Evolutionary conservation across 305 asterid genomes (phyloP), one percentile per base, ranked within the genome.

Genomic region (Caryopteris hybrid): DNA sequence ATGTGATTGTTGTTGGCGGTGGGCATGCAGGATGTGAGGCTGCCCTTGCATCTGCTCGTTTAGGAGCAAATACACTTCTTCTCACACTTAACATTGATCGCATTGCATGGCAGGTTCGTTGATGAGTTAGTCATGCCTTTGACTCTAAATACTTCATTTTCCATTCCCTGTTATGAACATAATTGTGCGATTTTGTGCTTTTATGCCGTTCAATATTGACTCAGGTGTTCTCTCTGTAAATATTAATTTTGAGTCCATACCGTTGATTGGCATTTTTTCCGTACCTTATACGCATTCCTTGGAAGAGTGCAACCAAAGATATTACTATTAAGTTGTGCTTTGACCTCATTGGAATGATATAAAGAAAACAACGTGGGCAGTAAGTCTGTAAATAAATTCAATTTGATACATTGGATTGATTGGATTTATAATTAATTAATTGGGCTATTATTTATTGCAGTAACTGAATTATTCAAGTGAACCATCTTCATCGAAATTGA

Each of bases 1-100:
- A 93, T 68, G 97, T 90, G 78, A 93, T 93, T 74, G 90, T 93
- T 61, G 99, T 93, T 51, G 99, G 99, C 25, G 99, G 97, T 22
- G 99, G 99, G 68, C 99, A 93, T 55, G 97, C 99, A 36, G 99
- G 99, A 22, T 93, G 99, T 73, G 99, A 93, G 81, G 99, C 99
- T 68, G 99, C 99, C 8, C 94, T 93, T 78, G 91, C 99, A 59
- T 85, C 99, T 61, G 96, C 99, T 47, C 95, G 96, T 60, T 76
- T 90, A 75, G 99, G 99, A 71, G 99, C 96, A 23, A 88, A 82
- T 75, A 93, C 97, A 0, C 96, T 93, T 75, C 96, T 93, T 76
- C 94, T 93, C 62, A 93, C 99, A 7, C 96, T 93, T 51, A 93
- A 93, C 71, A 80, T 93, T 68, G 99, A 93, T 74, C 96, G 99